Evolutionary conservation across 495 filamentous ascomycete species (phyloP), one percentile per base, ranked within the genome.

Genomic region (Aspergillus wentii): DNA sequence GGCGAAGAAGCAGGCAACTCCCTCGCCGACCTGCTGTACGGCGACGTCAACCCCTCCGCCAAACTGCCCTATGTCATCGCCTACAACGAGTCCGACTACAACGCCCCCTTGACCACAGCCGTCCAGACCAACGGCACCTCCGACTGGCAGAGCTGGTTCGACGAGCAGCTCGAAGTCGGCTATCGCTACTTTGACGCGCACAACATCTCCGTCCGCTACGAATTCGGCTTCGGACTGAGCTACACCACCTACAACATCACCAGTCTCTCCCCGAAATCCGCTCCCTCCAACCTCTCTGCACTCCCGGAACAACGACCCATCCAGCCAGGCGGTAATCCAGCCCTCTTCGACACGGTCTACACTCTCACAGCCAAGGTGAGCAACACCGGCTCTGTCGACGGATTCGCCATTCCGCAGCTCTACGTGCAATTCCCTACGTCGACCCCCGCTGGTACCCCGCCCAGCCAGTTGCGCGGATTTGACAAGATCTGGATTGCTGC

Each of bases 1-100:
- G 80, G 80, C 2, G 68, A 84, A 42, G 77, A 80, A 36, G 68
- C 66, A 7, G 80, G 81, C 1, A 64, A 66, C 21, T 68, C 76
- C 1, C 51, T 85, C 6, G 65, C 74, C 0, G 60, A 72, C 5
- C 49, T 86, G 1, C 59, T 86, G 1, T 83, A 80, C 48, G 82
- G 82, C 8, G 62, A 72, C 9, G 56, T 62, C 17, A 76, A 72
- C 25, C 76, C 75, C 0, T 79, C 71, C 1, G 85, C 82, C 19
- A 78, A 82, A 30, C 66, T 88, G 6, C 83, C 85, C 0, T 89
- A 86, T 45, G 85, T 78, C 1, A 75, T 88, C n/a, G 80, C 79
- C 4, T 64, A 68, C 17, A 74, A 79, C 32, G 79, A 76, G 38
- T 59, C 53, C 6, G 80, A 88, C 44, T 88, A 82, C 50, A 66